phyloP scores from a whole-genome alignment of 2,329 filamentous ascomycete species.

The Dothideomycetes sp. region DNA sequence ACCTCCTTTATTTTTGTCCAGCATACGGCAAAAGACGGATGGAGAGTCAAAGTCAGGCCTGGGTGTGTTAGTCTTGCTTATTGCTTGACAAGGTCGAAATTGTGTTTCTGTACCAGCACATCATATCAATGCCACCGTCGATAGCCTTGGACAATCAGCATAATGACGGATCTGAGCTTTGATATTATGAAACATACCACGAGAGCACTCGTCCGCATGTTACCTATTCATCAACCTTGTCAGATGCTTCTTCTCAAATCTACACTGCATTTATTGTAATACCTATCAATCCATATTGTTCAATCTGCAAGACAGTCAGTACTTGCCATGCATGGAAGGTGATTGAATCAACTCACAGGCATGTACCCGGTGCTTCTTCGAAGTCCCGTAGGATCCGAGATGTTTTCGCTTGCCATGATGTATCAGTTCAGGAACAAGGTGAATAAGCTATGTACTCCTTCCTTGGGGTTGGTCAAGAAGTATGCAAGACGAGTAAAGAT shows the following conservation, averaged over 20 bases:
- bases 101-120: constrained; percentile 55
- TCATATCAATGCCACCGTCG: constrained; percentile 64
- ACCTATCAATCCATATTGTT: constrained; percentile 71
- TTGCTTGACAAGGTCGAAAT: no score
- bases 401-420: constrained; percentile 2
- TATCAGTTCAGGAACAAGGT: not conserved
- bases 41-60: constrained; percentile 69
- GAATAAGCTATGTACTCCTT: no score
- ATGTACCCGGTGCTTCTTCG: constrained; percentile 10
- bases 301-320: constrained; percentile 39
- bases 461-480: not conserved
- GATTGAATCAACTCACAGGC: constrained; percentile 4
- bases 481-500: not conserved
- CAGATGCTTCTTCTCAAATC: not conserved
- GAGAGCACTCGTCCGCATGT: constrained; percentile 71
- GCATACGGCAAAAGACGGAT: constrained; percentile 62
- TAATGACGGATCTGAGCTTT: not conserved
- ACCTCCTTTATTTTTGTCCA: constrained; percentile 67
- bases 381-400: constrained; percentile 11
- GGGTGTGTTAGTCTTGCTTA: no score
- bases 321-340: not conserved
- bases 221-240: constrained; percentile 26
- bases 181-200: constrained; percentile 27
- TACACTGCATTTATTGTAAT: not conserved
- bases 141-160: constrained; percentile 39